These are phyloP conservation scores for Aspergillus mulundensis DNA, from an alignment of 495 filamentous ascomycete genomes.

Conservation along the genomic window DNA sequence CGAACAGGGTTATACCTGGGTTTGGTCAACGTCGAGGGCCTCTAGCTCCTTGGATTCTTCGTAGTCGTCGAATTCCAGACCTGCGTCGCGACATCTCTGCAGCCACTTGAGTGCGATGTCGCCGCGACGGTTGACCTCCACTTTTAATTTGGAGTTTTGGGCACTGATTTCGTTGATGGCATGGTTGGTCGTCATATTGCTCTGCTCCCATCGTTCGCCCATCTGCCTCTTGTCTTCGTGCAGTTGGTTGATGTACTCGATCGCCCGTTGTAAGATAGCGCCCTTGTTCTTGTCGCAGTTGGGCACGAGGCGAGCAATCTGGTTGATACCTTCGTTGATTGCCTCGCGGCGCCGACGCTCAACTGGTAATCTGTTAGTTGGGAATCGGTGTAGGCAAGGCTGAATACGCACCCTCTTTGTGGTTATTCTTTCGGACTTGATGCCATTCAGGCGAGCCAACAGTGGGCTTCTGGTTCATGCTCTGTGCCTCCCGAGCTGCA, in stretches of 20 bases:
- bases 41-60: constrained; percentile 43
- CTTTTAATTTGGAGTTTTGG: constrained; percentile 86
- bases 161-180: constrained; percentile 86
- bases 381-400: not conserved
- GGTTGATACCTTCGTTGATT: constrained; percentile 98
- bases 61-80: constrained; percentile 54
- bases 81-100: constrained; percentile 70
- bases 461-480: constrained; percentile 65
- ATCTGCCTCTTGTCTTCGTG: constrained; percentile 92
- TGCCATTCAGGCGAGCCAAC: constrained; percentile 98
- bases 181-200: constrained; percentile 91
- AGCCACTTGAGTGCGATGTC: constrained; percentile 66
- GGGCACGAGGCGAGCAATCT: constrained; percentile 94
- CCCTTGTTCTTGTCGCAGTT: constrained; percentile 99
- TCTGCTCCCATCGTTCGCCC: constrained; percentile 94
- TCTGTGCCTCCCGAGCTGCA: constrained; percentile 43
- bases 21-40: constrained; percentile 36
- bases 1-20: constrained; percentile 16
- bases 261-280: constrained; percentile 89
- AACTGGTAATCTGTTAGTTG: no score
- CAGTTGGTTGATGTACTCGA: constrained; percentile 88
- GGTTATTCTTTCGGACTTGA: constrained; percentile 93
- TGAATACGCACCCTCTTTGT: constrained; percentile 85
- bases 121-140: constrained; percentile 60
- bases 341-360: constrained; percentile 96